phyloP scores from a whole-genome alignment of 805 yeast genomes.

The Starmerella floris region DNA sequence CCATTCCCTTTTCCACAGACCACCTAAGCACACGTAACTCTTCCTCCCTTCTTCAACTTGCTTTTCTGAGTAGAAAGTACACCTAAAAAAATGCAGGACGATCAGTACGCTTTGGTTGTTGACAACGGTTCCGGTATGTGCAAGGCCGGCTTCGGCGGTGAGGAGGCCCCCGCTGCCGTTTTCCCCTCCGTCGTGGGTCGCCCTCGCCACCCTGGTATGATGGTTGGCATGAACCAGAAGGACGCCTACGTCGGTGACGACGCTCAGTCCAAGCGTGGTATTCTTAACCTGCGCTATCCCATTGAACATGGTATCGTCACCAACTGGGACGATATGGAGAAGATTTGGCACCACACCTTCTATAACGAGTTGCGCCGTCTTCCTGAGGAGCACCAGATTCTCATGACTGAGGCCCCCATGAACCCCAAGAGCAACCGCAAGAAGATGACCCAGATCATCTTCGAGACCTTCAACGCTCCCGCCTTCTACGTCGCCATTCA shows the following conservation, averaged over 20 bases:
- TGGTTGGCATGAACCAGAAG: slow-evolving; percentile 99
- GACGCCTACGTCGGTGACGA: slow-evolving; percentile 99
- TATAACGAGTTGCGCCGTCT: slow-evolving; percentile 99
- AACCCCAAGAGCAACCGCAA: slow-evolving; percentile 99
- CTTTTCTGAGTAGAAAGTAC: neutral
- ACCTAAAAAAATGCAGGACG: slow-evolving; percentile 22
- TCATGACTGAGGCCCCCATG: slow-evolving; percentile 99
- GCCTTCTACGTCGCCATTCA: slow-evolving; percentile 98
- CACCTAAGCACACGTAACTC: neutral
- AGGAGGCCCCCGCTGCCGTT: slow-evolving; percentile 99
- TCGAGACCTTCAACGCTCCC: slow-evolving; percentile 98
- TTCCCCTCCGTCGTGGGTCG: slow-evolving; percentile 99
- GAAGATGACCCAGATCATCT: slow-evolving; percentile 98
- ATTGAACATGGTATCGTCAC: slow-evolving; percentile 99
- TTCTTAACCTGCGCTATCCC: slow-evolving; percentile 95
- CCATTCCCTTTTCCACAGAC: neutral
- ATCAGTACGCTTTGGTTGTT: slow-evolving; percentile 49
- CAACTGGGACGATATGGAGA: slow-evolving; percentile 99
- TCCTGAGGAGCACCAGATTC: slow-evolving; percentile 99
- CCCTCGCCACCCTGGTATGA: slow-evolving; percentile 99
- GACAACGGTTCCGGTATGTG: slow-evolving; percentile 99
- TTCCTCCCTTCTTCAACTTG: neutral
- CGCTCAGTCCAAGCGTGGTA: slow-evolving; percentile 99
- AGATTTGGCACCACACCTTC: slow-evolving; percentile 99
- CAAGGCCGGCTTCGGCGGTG: slow-evolving; percentile 99